These are phyloP conservation scores for Carallia pectinifolia DNA, from an alignment of 345 rosid species.

Conservation along the genomic window DNA sequence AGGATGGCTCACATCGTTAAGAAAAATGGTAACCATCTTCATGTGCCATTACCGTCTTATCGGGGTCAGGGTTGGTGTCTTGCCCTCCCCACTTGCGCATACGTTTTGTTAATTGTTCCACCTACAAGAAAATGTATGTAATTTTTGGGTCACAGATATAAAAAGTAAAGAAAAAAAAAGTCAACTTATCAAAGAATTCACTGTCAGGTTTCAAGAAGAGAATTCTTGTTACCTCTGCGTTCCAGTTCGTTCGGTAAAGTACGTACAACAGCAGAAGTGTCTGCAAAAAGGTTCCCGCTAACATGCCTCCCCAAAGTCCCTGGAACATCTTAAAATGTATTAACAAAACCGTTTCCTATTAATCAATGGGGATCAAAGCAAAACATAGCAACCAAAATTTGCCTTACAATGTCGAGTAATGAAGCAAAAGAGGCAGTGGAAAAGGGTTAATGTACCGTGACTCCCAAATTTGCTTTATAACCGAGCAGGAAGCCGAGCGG, in stretches of 20 bases:
- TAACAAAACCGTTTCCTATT: too few species aligned
- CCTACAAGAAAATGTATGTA: slow-evolving; percentile 36
- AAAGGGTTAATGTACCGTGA: slow-evolving; percentile 39
- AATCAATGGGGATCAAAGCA: too few species aligned
- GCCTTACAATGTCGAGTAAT: too few species aligned
- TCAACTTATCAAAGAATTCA: too few species aligned
- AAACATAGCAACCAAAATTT: too few species aligned
- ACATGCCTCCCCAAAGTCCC: slow-evolving; percentile 94
- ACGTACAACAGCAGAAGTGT: slow-evolving; percentile 52
- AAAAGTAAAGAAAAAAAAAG: too few species aligned
- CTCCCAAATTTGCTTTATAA: slow-evolving; percentile 56
- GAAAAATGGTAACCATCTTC: neutral
- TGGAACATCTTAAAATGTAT: slow-evolving; percentile 2
- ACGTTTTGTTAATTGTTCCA: slow-evolving; percentile 59
- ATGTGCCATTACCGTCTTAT: slow-evolving; percentile 4
- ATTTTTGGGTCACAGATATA: neutral
- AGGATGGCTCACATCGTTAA: too few species aligned
- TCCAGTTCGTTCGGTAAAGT: slow-evolving; percentile 72
- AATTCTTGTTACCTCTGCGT: slow-evolving; percentile 53
- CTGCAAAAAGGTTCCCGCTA: slow-evolving; percentile 67
- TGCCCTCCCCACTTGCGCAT: slow-evolving; percentile 72
- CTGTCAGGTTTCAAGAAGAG: neutral
- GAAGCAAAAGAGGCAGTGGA: neutral
- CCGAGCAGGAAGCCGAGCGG: slow-evolving; percentile 78
- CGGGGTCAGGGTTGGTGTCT: neutral